Evolutionary conservation across 306 rosid species (phyloP).

Genomic region (Quercus glauca): DNA sequence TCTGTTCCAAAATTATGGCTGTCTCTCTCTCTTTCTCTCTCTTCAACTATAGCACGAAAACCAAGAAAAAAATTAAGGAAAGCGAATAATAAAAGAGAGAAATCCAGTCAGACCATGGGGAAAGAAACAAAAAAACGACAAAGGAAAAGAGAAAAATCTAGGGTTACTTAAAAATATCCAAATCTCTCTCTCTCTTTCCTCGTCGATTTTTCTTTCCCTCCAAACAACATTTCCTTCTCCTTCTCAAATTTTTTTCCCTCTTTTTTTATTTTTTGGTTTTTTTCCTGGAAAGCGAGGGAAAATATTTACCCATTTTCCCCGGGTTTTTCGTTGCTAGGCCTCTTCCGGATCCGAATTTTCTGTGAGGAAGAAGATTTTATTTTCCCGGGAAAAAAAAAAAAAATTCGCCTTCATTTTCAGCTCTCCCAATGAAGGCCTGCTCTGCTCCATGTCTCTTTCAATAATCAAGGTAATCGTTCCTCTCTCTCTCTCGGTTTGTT

Average conservation of each 20-base stretch:
- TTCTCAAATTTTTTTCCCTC: conserved; percentile 12
- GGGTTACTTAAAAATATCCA: conserved; percentile 30
- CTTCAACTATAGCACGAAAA: conserved; percentile 14
- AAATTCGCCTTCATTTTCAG: conserved; percentile 26
- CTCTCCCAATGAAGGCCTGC: conserved; percentile 17
- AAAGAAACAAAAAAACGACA: too few relatives aligned
- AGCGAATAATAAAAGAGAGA: background rate
- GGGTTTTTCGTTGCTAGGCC: background rate
- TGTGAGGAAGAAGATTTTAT: background rate
- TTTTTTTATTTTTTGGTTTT: background rate
- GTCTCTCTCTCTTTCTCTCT: background rate
- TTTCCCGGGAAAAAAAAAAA: conserved; percentile 5
- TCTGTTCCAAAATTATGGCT: background rate
- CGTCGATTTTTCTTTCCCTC: conserved; percentile 53
- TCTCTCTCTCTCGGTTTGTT: background rate
- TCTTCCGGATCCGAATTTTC: conserved; percentile 30
- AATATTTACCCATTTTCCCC: conserved; percentile 12
- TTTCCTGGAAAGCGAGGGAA: conserved; percentile 18
- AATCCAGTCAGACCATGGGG: background rate
- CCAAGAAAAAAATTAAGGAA: conserved; percentile 17
- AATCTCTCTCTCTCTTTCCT: conserved; percentile 14
- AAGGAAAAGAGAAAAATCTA: conserved; percentile 5
- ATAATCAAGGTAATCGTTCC: conserved; percentile 37
- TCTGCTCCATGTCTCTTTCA: conserved; percentile 23
- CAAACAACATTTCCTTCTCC: conserved; percentile 50